A percentile compares a stretch with the other conserved stretches of the same genome.
Evolutionary conservation across 2,329 filamentous ascomycete genomes (phyloP).

Genomic region (Lachnellula subtilissima): DNA sequence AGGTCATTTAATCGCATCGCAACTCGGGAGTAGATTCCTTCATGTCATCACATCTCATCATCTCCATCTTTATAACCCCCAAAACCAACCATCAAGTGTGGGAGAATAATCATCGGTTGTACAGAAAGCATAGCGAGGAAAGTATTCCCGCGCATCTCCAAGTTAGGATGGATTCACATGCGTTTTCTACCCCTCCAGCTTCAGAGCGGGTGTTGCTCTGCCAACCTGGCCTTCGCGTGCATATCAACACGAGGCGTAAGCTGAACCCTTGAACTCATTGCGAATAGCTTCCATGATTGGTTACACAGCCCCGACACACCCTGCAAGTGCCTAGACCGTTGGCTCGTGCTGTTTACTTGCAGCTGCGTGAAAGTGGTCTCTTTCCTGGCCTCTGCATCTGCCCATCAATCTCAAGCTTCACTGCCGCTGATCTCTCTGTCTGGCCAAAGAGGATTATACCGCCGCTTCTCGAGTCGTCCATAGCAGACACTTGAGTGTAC

Average conservation of each 20-base stretch:
- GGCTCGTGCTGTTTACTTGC: slow-evolving; percentile 14
- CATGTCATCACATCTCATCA: too few species aligned
- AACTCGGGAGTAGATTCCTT: too few species aligned
- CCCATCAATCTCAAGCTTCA: slow-evolving; percentile 5
- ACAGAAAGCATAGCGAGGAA: too few species aligned
- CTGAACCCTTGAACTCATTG: neutral
- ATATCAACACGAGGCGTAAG: slow-evolving; percentile 2
- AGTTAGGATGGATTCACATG: too few species aligned
- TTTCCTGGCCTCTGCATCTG: slow-evolving; percentile 9
- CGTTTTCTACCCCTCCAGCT: neutral
- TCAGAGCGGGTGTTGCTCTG: neutral
- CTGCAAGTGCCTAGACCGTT: neutral
- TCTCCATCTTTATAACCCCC: too few species aligned
- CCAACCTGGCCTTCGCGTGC: slow-evolving; percentile 4
- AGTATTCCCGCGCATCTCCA: too few species aligned
- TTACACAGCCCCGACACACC: neutral
- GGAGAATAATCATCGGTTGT: too few species aligned
- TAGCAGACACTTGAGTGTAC: slow-evolving; percentile 3
- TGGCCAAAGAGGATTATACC: neutral
- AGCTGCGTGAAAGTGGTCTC: slow-evolving; percentile 9
- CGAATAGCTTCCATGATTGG: slow-evolving; percentile 12
- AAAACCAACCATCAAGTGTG: too few species aligned
- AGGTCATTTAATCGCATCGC: too few species aligned
- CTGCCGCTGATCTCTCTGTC: neutral
- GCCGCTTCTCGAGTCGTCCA: neutral